These are phyloP conservation scores for Akebia trifoliata DNA, from an alignment of 164 flowering plant genomes.

Conservation along the genomic window DNA sequence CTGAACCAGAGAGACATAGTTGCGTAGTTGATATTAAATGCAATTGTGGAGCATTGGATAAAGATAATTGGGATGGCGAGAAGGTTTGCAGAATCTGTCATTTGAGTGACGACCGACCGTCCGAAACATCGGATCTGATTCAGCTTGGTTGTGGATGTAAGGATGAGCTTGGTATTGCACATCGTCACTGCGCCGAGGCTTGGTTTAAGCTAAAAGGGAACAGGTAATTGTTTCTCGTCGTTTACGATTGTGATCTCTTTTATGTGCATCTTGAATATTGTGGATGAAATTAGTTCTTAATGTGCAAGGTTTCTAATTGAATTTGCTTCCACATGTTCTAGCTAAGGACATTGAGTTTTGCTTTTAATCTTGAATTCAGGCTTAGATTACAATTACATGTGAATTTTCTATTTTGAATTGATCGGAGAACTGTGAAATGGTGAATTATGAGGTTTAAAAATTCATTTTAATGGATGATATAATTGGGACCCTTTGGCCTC, in stretches of 20 bases:
- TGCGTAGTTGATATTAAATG: slow-evolving; percentile 39
- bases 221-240: slow-evolving; percentile 43
- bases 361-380: not conserved
- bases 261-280: not conserved
- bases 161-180: slow-evolving; percentile 74
- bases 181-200: slow-evolving; percentile 73
- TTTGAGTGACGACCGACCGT: slow-evolving; percentile 41
- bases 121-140: slow-evolving; percentile 41
- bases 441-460: not conserved
- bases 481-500: not conserved
- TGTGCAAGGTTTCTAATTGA: not conserved
- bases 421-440: not conserved
- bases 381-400: not conserved
- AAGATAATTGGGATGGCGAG: slow-evolving; percentile 33
- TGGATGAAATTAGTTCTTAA: not conserved
- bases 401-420: not conserved
- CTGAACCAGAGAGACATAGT: slow-evolving; percentile 20
- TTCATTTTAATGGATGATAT: not conserved
- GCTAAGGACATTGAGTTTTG: not conserved
- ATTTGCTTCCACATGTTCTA: no score
- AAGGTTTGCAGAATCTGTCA: slow-evolving; percentile 85
- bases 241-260: no score
- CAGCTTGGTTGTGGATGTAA: slow-evolving; percentile 84
- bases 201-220: slow-evolving; percentile 90
- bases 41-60: slow-evolving; percentile 16